phyloP scores from a whole-genome alignment of 1,284 basidiomycete species.

The Ceratobasidium sp. region DNA sequence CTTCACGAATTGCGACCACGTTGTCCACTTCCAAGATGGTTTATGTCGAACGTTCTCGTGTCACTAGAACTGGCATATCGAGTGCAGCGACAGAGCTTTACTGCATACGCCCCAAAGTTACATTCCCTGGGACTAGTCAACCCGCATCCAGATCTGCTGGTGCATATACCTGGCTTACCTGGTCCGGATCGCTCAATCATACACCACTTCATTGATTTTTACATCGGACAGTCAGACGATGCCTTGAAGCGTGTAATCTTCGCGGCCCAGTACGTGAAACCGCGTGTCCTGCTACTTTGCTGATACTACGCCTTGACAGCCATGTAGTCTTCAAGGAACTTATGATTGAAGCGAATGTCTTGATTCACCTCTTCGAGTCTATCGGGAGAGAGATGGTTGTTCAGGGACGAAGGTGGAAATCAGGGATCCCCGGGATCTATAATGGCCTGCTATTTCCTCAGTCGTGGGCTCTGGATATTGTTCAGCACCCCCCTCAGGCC shows the following conservation, averaged over 20 bases:
- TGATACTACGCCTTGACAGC: neutral
- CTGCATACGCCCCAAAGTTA: neutral
- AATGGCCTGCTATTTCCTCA: conserved; percentile 22
- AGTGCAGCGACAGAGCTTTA: neutral
- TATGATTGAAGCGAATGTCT: conserved; percentile 21
- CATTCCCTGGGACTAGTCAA: conserved; percentile 9
- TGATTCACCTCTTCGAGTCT: conserved; percentile 27
- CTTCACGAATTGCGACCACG: conserved; percentile 18
- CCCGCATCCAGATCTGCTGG: neutral
- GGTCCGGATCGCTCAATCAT: conserved; percentile 8
- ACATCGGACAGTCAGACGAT: neutral
- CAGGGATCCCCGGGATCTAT: neutral
- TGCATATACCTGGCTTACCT: neutral
- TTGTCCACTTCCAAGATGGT: neutral
- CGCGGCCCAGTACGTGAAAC: too few species aligned
- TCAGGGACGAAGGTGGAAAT: neutral
- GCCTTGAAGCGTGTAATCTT: neutral
- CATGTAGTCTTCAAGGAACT: conserved; percentile 3
- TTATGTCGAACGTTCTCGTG: conserved; percentile 34
- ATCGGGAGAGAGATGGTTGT: conserved; percentile 40
- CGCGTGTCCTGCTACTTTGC: too few species aligned
- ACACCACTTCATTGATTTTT: conserved; percentile 42
- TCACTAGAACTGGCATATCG: conserved; percentile 23
- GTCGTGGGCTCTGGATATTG: conserved; percentile 37
- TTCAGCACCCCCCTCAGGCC: neutral